Percentiles rank a stretch among this genome's conserved stretches.
phyloP scores from a whole-genome alignment of 345 rosid genomes.

The Populus davidiana region DNA sequence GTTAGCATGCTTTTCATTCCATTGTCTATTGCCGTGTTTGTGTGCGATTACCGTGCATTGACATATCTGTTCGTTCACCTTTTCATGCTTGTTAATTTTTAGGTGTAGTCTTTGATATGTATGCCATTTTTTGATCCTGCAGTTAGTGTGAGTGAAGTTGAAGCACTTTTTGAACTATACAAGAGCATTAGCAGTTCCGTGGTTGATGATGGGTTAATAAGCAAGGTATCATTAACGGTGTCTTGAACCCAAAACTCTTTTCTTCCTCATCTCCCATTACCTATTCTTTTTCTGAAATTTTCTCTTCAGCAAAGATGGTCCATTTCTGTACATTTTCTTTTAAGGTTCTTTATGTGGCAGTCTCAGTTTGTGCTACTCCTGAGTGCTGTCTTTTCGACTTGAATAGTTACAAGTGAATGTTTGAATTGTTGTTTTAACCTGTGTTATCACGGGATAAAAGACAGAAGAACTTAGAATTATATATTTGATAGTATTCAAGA shows the following conservation, averaged over 20 bases:
- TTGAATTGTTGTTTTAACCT: neutral
- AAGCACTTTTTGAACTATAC: conserved; percentile 92
- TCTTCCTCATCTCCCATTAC: neutral
- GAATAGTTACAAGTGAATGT: neutral
- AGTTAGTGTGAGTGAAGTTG: conserved; percentile 99
- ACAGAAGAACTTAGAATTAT: neutral
- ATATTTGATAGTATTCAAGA: neutral
- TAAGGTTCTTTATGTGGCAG: neutral
- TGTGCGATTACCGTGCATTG: neutral
- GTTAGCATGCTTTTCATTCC: neutral
- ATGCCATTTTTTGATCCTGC: conserved; percentile 18
- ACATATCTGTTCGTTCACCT: neutral
- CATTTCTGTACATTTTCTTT: neutral
- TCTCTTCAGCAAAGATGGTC: neutral
- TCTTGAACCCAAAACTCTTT: neutral
- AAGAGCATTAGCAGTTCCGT: conserved; percentile 97
- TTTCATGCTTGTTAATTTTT: neutral
- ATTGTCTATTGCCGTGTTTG: neutral
- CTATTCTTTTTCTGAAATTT: neutral
- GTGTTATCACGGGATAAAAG: neutral
- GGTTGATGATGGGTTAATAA: conserved; percentile 91
- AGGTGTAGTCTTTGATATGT: neutral
- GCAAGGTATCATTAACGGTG: conserved; percentile 56
- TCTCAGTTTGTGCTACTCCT: neutral
- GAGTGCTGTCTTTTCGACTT: neutral